Percentiles rank a stretch among this genome's conserved stretches.
Conservation (phyloP, 2,329 filamentous ascomycete species). For the Pseudopyricularia javanii region DNA sequence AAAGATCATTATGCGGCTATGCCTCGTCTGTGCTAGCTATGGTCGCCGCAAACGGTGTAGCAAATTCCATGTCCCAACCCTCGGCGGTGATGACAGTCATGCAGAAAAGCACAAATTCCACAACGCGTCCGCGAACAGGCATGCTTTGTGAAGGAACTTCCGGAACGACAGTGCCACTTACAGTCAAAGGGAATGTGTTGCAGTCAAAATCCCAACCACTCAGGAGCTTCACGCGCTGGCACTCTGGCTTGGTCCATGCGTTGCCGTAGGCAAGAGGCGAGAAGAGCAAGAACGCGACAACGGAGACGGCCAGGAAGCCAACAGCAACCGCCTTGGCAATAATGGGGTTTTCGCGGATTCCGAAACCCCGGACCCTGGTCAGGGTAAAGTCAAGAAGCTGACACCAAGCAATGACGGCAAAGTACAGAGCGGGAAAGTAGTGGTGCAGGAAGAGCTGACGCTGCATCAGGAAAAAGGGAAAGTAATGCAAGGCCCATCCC, state of each 20-base stretch:
- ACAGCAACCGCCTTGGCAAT: constrained; percentile 66
- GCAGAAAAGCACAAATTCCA: background rate
- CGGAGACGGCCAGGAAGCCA: constrained; percentile 60
- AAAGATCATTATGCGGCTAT: background rate
- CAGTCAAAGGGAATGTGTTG: constrained; percentile 77
- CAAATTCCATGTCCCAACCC: background rate
- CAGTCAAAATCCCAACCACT: constrained; percentile 95
- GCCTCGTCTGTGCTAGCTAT: background rate
- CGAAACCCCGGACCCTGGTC: constrained; percentile 56
- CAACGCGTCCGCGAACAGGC: constrained; percentile 19
- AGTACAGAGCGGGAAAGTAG: constrained; percentile 95
- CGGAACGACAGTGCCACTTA: constrained; percentile 40
- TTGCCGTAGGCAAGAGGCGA: constrained; percentile 88
- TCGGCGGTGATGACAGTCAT: background rate
- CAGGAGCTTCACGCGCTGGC: constrained; percentile 78
- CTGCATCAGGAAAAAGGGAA: constrained; percentile 97
- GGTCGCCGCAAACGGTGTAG: background rate
- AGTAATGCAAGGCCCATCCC: constrained; percentile 96
- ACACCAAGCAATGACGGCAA: constrained; percentile 78
- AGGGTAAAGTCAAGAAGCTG: constrained; percentile 81
- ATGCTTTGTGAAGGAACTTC: constrained; percentile 19
- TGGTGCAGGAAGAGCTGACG: constrained; percentile 97
- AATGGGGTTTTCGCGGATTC: constrained; percentile 55
- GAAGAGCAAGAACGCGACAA: constrained; percentile 72
- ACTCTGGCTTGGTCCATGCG: constrained; percentile 81